These are phyloP conservation scores for Arthroderma sp. DNA, from an alignment of 2,329 filamentous ascomycete genomes.

Conservation along the genomic window DNA sequence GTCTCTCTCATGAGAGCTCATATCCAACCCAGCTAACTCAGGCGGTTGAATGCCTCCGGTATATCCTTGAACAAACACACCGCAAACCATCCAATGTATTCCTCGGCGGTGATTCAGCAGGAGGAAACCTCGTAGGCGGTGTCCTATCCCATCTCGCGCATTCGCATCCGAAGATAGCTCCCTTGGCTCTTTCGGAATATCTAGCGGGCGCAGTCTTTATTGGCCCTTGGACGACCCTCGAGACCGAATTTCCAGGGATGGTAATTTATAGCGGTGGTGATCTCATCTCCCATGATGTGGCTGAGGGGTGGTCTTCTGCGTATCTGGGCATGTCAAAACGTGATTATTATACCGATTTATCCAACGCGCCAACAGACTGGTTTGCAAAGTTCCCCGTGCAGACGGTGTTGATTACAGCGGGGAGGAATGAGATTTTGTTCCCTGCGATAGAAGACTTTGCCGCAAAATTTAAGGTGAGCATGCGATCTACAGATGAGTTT, in stretches of 20 bases:
- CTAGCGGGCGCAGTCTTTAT: slow-evolving; percentile 42
- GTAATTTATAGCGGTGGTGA: slow-evolving; percentile 38
- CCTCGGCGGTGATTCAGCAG: slow-evolving; percentile 32
- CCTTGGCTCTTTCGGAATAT: slow-evolving; percentile 27
- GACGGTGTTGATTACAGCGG: slow-evolving; percentile 40
- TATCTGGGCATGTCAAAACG: slow-evolving; percentile 31
- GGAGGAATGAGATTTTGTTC: slow-evolving; percentile 43
- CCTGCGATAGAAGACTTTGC: slow-evolving; percentile 42
- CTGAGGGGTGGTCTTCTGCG: slow-evolving; percentile 34
- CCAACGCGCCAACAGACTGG: slow-evolving; percentile 38
- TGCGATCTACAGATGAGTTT: slow-evolving; percentile 8
- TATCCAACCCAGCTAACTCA: slow-evolving; percentile 34
- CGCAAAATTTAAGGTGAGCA: slow-evolving; percentile 31
- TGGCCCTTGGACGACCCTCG: slow-evolving; percentile 45
- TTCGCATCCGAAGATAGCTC: slow-evolving; percentile 40
- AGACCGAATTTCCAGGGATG: slow-evolving; percentile 31
- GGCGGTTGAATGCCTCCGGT: slow-evolving; percentile 27
- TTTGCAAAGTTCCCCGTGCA: slow-evolving; percentile 38
- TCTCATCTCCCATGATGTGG: slow-evolving; percentile 30
- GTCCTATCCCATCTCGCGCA: slow-evolving; percentile 35
- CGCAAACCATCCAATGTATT: slow-evolving; percentile 24
- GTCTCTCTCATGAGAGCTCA: slow-evolving; percentile 35
- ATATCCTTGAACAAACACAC: slow-evolving; percentile 23
- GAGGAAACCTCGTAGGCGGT: slow-evolving; percentile 28
- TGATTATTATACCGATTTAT: slow-evolving; percentile 44